These are phyloP conservation scores for Stagonosporopsis rhizophila DNA, from an alignment of 2,329 filamentous ascomycete species.

Conservation along the genomic window DNA sequence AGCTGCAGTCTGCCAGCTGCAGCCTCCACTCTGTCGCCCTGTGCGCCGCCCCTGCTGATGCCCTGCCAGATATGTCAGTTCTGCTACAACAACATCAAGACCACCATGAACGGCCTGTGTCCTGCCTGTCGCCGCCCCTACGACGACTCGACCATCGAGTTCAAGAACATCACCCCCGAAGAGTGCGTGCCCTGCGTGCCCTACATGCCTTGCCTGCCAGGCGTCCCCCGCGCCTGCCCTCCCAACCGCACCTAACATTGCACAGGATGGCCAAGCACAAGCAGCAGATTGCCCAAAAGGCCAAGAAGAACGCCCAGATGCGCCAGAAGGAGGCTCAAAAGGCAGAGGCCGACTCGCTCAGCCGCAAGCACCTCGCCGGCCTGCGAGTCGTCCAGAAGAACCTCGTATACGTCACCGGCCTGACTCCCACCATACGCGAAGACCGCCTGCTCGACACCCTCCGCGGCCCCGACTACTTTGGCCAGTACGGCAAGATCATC, in stretches of 20 bases:
- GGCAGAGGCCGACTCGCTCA: conserved; percentile 93
- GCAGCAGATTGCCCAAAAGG: conserved; percentile 78
- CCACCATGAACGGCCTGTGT: conserved; percentile 95
- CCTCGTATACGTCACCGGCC: conserved; percentile 94
- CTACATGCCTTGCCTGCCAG: no score
- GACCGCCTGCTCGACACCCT: conserved; percentile 91
- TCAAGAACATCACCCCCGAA: conserved; percentile 92
- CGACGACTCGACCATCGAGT: conserved; percentile 96
- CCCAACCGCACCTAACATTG: conserved; percentile 32
- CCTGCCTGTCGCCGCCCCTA: conserved; percentile 96
- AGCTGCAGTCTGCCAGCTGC: conserved; percentile 11
- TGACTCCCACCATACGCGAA: conserved; percentile 90
- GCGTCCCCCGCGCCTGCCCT: conserved; percentile 13
- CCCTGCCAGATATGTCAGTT: conserved; percentile 85
- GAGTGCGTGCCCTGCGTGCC: conserved; percentile 69
- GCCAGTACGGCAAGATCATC: conserved; percentile 96
- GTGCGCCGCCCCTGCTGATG: conserved; percentile 33
- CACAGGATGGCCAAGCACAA: conserved; percentile 75
- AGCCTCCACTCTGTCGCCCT: neutral
- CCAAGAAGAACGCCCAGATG: conserved; percentile 88
- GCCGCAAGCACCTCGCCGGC: conserved; percentile 93
- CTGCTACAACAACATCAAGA: conserved; percentile 99
- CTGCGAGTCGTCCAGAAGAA: conserved; percentile 98
- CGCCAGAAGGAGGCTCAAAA: conserved; percentile 96
- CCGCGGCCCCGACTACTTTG: conserved; percentile 91